Conservation (phyloP, 345 rosid species). For the Sonneratia caseolaris region DNA sequence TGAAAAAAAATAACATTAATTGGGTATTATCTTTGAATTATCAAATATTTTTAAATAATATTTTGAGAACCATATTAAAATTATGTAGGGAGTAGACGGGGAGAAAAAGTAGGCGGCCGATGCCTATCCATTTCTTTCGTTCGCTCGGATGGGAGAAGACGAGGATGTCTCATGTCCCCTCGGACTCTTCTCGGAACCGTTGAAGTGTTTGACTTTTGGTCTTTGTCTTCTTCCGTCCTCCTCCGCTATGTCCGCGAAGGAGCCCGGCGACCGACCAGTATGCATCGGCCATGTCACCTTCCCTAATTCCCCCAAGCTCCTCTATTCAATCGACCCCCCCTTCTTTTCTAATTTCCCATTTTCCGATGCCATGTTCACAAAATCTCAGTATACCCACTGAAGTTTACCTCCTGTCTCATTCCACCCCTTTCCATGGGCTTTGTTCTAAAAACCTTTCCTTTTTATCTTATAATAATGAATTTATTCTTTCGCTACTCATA, state of each 20-base stretch:
- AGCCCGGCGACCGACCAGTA: neutral
- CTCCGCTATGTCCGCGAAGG: neutral
- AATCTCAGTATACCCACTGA: neutral
- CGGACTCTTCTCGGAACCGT: neutral
- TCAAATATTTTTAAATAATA: neutral
- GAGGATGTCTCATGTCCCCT: neutral
- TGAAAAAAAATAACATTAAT: neutral
- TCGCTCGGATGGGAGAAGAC: neutral
- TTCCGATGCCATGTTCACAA: neutral
- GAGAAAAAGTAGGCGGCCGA: neutral
- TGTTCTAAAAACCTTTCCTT: no score
- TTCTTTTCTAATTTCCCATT: neutral
- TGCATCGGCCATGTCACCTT: neutral
- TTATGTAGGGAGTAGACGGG: neutral
- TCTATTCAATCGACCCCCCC: neutral
- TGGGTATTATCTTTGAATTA: neutral
- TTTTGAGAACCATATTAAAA: no score
- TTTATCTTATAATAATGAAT: no score
- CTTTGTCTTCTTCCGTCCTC: neutral
- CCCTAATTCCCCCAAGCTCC: neutral
- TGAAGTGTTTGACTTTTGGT: slow-evolving; percentile 1
- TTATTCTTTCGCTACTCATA: no score
- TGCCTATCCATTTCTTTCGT: neutral
- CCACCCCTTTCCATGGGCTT: neutral
- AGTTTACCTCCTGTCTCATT: neutral